These are phyloP conservation scores for Trifolium pratense DNA, from an alignment of 306 rosid genomes.

Conservation along the genomic window DNA sequence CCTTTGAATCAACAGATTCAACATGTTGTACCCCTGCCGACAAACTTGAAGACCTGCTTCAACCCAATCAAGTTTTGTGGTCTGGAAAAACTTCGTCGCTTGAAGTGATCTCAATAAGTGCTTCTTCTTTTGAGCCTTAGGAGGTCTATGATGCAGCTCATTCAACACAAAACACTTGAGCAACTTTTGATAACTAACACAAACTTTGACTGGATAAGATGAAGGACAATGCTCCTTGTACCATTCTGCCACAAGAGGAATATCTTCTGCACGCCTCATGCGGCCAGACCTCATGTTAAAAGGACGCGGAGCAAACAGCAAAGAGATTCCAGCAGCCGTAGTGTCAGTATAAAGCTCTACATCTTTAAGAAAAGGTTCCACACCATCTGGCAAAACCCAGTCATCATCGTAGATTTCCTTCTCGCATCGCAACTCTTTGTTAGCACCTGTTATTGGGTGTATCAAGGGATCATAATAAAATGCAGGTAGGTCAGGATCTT, in stretches of 20 bases:
- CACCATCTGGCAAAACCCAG: conserved; percentile 49
- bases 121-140: conserved; percentile 97
- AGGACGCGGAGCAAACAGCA: conserved; percentile 97
- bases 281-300: conserved; percentile 99
- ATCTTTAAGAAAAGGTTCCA: conserved; percentile 83
- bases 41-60: conserved; percentile 99
- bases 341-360: conserved; percentile 95
- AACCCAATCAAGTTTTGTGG: conserved; percentile 99
- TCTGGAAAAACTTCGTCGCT: conserved; percentile 98
- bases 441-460: conserved; percentile 91
- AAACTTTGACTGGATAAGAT: conserved; percentile 95
- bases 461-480: conserved; percentile 96
- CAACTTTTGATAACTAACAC: conserved; percentile 95
- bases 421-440: conserved; percentile 82
- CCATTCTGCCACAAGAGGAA: conserved; percentile 99
- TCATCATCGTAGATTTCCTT: conserved; percentile 75
- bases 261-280: conserved; percentile 91
- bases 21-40: conserved; percentile 98
- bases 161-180: conserved; percentile 96
- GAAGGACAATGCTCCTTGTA: conserved; percentile 97
- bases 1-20: conserved; percentile 92
- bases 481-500: conserved; percentile 98
- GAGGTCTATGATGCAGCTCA: conserved; percentile 98
- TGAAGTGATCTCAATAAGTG: conserved; percentile 92
- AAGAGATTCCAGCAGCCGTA: conserved; percentile 94